These are phyloP conservation scores for Suhomyces sp. DNA, from an alignment of 805 yeast species.

Conservation along the genomic window DNA sequence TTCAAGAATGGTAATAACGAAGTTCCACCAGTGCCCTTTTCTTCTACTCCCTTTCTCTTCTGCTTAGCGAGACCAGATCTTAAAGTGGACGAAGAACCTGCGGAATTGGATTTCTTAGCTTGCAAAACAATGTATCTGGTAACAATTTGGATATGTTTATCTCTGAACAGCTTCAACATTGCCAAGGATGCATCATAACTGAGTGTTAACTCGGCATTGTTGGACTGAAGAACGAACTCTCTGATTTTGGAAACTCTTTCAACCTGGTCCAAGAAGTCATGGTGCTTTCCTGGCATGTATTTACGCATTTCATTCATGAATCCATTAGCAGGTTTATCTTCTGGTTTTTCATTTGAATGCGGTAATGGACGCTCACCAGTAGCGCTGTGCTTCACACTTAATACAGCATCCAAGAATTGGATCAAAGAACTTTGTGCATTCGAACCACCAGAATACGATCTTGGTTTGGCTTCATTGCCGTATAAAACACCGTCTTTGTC, in stretches of 20 bases:
- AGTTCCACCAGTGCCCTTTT: conserved; percentile 93
- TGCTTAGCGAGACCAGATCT: conserved; percentile 66
- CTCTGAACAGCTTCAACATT: conserved; percentile 83
- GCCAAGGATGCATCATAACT: conserved; percentile 89
- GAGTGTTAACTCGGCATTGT: conserved; percentile 56
- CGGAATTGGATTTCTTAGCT: conserved; percentile 54
- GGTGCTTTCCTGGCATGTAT: conserved; percentile 89
- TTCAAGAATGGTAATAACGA: conserved; percentile 86
- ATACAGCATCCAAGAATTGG: conserved; percentile 77
- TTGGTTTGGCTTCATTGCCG: conserved; percentile 59
- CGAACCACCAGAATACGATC: conserved; percentile 80
- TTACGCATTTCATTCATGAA: conserved; percentile 81
- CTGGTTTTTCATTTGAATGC: conserved; percentile 8
- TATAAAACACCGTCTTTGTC: conserved; percentile 68
- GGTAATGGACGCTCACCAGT: conserved; percentile 57
- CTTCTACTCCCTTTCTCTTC: conserved; percentile 48
- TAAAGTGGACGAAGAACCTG: conserved; percentile 59
- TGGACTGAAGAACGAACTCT: conserved; percentile 55
- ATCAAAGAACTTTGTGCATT: conserved; percentile 91
- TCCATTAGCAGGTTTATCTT: conserved; percentile 28
- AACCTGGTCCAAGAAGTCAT: conserved; percentile 66
- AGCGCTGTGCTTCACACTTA: conserved; percentile 75
- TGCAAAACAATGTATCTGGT: conserved; percentile 83
- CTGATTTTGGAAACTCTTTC: conserved; percentile 58
- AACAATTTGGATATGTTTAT: conserved; percentile 90